Evolutionary conservation across 108 stramenopile genomes (phyloP), one percentile per base, ranked within the genome.

Genomic region (Ochromonas danica): DNA sequence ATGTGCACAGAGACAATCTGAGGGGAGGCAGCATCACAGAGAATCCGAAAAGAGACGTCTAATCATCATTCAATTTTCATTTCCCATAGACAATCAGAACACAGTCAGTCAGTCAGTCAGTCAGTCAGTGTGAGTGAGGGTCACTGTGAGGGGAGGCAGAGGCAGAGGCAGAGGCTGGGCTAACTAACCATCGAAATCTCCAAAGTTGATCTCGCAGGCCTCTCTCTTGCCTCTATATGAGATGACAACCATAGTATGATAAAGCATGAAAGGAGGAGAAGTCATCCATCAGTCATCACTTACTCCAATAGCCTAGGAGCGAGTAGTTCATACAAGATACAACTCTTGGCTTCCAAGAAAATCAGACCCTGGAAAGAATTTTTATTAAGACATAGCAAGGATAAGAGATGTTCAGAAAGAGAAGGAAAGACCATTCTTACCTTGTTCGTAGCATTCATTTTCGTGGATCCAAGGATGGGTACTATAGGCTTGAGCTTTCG

Each of bases 351-450:
- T 92, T 89, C 1, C 91, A 92, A 80, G 84, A 90, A 39, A 81
- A 93, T 63, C 88, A 87, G 39, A 88, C 88, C 36, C 90, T 92
- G 84, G 85, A 87, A 79, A 92, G 89, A 78, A 71, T 89, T 1
- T 91, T 93, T 71, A 71, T 94, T 35, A 85, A 81, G n/a, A n/a
- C n/a, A n/a, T n/a, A n/a, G n/a, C n/a, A n/a, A n/a, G n/a, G n/a
- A n/a, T n/a, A n/a, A n/a, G n/a, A n/a, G n/a, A n/a, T n/a, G n/a
- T n/a, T n/a, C n/a, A n/a, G n/a, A n/a, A n/a, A n/a, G n/a, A n/a
- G n/a, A n/a, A n/a, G n/a, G n/a, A n/a, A n/a, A n/a, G n/a, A n/a
- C n/a, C n/a, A n/a, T n/a, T n/a, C n/a, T n/a, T n/a, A n/a, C n/a
- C n/a, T n/a, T n/a, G n/a, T n/a, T n/a, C n/a, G n/a, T n/a, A n/a